Evolutionary conservation across 768 basidiomycete species (phyloP).

Genomic region (Trametes elegans): DNA sequence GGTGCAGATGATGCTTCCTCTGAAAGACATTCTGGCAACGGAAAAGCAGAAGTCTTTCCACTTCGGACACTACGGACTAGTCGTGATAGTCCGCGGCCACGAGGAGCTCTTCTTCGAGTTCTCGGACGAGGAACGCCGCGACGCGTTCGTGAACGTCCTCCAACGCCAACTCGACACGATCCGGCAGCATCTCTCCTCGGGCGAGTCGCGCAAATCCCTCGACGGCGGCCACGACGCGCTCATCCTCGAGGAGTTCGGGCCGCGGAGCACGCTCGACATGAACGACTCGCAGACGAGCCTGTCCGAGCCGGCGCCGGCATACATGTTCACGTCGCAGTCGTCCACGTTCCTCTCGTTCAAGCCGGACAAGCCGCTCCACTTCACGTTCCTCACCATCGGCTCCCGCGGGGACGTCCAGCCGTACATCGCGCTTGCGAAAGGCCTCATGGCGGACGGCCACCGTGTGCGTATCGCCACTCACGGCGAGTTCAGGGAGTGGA

Average conservation of each 20-base stretch:
- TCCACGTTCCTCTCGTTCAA: slow-evolving; percentile 97
- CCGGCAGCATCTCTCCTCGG: slow-evolving; percentile 44
- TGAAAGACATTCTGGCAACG: slow-evolving; percentile 80
- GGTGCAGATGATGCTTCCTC: slow-evolving; percentile 88
- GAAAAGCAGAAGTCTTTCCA: slow-evolving; percentile 86
- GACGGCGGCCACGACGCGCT: slow-evolving; percentile 68
- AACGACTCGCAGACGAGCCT: slow-evolving; percentile 41
- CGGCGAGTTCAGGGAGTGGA: slow-evolving; percentile 92
- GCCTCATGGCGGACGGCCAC: slow-evolving; percentile 88
- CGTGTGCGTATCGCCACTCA: slow-evolving; percentile 90
- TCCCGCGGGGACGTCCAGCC: slow-evolving; percentile 98
- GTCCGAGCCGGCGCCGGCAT: slow-evolving; percentile 73
- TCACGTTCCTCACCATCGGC: slow-evolving; percentile 95
- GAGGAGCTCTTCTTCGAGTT: slow-evolving; percentile 99
- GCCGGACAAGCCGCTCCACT: slow-evolving; percentile 77
- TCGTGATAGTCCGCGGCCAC: slow-evolving; percentile 90
- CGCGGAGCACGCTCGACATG: slow-evolving; percentile 38
- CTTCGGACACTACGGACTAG: slow-evolving; percentile 87
- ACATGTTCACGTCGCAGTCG: slow-evolving; percentile 96
- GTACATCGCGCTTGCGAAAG: slow-evolving; percentile 94
- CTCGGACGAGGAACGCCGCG: slow-evolving; percentile 71
- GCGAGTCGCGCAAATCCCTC: slow-evolving; percentile 43
- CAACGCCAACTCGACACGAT: slow-evolving; percentile 80
- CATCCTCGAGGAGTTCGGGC: slow-evolving; percentile 83
- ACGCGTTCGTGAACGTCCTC: slow-evolving; percentile 72